Evolutionary conservation across 768 basidiomycete genomes (phyloP).

Genomic region (Cubamyces lactineus): DNA sequence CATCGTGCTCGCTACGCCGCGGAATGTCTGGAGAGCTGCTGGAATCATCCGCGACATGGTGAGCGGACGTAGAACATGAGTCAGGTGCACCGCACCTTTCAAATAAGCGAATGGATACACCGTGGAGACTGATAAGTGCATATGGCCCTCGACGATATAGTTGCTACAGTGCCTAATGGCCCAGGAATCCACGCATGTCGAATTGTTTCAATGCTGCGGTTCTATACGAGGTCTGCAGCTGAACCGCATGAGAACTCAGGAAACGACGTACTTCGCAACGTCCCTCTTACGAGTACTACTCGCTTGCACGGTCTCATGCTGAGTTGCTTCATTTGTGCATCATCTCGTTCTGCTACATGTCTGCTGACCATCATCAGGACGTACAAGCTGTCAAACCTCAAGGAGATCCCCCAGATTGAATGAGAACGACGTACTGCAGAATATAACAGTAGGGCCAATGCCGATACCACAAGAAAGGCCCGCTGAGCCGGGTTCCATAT

Average conservation of each 20-base stretch:
- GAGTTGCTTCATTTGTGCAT: background rate
- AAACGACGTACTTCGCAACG: background rate
- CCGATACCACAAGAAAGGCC: no score
- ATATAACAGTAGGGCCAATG: background rate
- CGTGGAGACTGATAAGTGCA: no score
- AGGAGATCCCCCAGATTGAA: conserved; percentile 6
- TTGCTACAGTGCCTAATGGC: background rate
- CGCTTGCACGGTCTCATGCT: background rate
- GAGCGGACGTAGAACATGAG: background rate
- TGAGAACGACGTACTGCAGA: conserved; percentile 8
- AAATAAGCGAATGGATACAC: no score
- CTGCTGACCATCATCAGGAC: background rate
- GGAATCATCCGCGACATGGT: background rate
- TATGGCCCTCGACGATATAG: no score
- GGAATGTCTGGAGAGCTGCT: background rate
- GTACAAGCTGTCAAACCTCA: background rate
- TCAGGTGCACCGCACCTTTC: background rate
- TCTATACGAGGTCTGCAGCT: background rate
- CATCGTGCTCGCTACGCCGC: background rate
- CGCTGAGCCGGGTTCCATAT: no score
- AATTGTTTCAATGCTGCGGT: background rate
- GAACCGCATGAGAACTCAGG: background rate
- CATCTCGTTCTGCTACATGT: background rate
- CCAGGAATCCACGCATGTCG: background rate
- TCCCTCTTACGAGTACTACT: background rate